Conservation (phyloP, 2,329 filamentous ascomycete species). For the Cladosporium sp. region DNA sequence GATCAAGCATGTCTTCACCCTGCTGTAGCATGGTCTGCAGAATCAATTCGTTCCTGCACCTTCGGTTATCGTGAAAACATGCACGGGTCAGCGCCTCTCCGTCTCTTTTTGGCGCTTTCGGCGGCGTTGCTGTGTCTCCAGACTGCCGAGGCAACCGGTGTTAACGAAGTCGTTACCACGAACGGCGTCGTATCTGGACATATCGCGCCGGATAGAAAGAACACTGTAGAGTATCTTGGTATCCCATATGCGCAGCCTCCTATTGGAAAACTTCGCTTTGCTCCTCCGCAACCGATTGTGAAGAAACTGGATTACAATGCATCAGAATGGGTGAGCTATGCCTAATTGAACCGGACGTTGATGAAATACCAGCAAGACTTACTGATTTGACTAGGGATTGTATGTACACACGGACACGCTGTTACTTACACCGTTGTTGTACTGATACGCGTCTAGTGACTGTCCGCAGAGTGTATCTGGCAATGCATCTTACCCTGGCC, state of each 20-base stretch:
- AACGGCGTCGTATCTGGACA: conserved; percentile 7
- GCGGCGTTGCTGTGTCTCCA: too few relatives aligned
- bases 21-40: too few relatives aligned
- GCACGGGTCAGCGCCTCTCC: too few relatives aligned
- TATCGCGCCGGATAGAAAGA: background rate
- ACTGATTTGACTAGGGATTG: background rate
- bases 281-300: background rate
- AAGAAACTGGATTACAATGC: background rate
- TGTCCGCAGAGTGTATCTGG: conserved; percentile 3
- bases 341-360: too few relatives aligned
- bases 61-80: too few relatives aligned
- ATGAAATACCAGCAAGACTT: background rate
- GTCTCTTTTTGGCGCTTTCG: too few relatives aligned
- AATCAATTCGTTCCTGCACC: too few relatives aligned
- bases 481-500: background rate
- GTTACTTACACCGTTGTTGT: background rate
- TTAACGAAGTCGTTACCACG: background rate
- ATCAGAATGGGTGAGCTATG: background rate
- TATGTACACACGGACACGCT: background rate
- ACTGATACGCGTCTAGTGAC: background rate
- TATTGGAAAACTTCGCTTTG: conserved; percentile 7
- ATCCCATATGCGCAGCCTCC: conserved; percentile 14
- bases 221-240: conserved; percentile 9
- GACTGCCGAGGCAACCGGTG: too few relatives aligned
- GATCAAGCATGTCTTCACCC: too few relatives aligned